Conservation (phyloP, 768 basidiomycete genomes). For the Pluteus cervinus region DNA sequence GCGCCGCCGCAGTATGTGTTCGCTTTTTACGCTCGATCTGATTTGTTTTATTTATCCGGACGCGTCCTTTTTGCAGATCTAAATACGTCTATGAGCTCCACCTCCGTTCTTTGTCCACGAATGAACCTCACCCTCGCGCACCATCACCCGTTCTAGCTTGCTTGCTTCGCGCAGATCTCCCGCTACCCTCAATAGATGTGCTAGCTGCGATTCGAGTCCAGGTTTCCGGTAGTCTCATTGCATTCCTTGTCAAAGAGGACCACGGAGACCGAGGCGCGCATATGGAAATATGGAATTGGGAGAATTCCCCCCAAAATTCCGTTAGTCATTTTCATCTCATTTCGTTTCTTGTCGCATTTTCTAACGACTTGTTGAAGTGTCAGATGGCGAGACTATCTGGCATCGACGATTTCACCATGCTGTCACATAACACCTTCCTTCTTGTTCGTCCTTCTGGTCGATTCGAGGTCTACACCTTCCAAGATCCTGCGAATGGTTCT, state of each 20-base stretch:
- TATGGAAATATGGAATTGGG: constrained; percentile 50
- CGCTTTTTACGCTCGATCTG: constrained; percentile 1
- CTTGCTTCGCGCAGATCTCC: constrained; percentile 23
- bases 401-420: constrained; percentile 50
- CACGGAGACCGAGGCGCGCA: constrained; percentile 33
- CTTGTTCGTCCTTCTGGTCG: constrained; percentile 38
- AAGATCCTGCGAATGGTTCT: constrained; percentile 23
- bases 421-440: constrained; percentile 39
- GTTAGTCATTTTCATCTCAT: constrained; percentile 21
- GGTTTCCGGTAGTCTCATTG: constrained; percentile 39
- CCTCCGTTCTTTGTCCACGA: constrained; percentile 43
- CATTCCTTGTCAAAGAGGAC: constrained; percentile 43
- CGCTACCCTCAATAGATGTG: constrained; percentile 23
- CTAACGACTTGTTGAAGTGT: constrained; percentile 1
- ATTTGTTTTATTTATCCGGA: constrained; percentile 6
- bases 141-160: constrained; percentile 32
- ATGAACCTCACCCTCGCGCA: constrained; percentile 43
- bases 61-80: constrained; percentile 25
- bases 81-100: constrained; percentile 42
- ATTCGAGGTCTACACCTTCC: constrained; percentile 45
- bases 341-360: constrained; percentile 1
- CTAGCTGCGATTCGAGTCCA: constrained; percentile 39
- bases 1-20: constrained; percentile 33
- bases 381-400: constrained; percentile 37
- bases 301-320: constrained; percentile 29